Evolutionary conservation across 1,284 basidiomycete species (phyloP), one percentile per base, ranked within the genome.

Genomic region (Coniophora puteana): DNA sequence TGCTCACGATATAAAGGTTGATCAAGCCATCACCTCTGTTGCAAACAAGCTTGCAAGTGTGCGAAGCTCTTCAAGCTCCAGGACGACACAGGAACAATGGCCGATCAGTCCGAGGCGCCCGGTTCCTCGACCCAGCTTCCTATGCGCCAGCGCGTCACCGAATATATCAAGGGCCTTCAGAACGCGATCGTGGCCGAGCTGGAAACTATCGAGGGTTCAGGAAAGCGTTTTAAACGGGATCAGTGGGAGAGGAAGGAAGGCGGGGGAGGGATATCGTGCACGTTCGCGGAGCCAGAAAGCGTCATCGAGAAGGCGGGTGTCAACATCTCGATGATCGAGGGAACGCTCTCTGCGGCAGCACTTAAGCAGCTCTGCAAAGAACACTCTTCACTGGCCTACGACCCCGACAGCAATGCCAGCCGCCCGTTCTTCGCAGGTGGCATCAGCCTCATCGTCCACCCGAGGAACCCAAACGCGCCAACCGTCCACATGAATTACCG

Each of bases 401-500:
- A n/a, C n/a, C n/a, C n/a, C n/a, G 69, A 78, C 63, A 78, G 53
- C 67, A 73, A 68, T 41, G 65, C 64, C 17, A 71, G 69, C 37
- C 69, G 96, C 13, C 93, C 93, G 0, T 98, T 94, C 72, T 93
- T 91, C 61, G 91, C 89, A 6, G 84, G 84, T 0, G 93, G 94
- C 0, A 71, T 98, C 51, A 88, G 83, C 47, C 74, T 96, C 48
- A 90, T 99, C 53, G 75, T 97, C 17, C 94, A 98, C 63, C 93
- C 95, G 0, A 76, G 81, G 43, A 96, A 95, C 66, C 95, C 95
- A 0, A 78, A 85, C 55, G 83, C 86, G 13, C 89, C 90, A 1
- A 93, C 92, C 17, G 82, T 89, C 3, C 95, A 98, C 66, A 80
- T 90, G 50, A 98, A 98, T 68, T 96, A 94, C 61, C 86, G 94